phyloP scores from a whole-genome alignment of 1,284 basidiomycete genomes.

The Takashimella tepidaria region DNA sequence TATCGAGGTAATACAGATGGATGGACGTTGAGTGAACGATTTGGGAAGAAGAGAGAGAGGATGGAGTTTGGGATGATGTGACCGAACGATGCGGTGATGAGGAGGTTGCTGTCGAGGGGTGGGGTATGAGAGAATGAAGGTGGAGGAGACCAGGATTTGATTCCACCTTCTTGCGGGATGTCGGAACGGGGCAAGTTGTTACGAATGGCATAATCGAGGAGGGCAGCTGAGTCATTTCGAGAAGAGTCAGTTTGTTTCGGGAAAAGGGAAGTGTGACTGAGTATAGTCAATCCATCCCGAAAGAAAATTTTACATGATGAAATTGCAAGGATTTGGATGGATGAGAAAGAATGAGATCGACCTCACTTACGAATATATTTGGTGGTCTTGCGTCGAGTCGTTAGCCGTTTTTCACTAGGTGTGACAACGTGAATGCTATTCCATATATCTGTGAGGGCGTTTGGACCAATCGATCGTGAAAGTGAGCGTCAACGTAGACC shows the following conservation, averaged over 20 bases:
- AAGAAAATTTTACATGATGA: constrained; percentile 8
- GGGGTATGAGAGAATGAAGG: constrained; percentile 45
- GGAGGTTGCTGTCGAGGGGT: constrained; percentile 54
- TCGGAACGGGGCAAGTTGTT: constrained; percentile 11
- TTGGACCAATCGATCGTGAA: too few relatives aligned
- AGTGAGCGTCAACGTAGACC: constrained; percentile 1
- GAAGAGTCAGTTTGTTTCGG: background rate
- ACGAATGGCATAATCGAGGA: constrained; percentile 15
- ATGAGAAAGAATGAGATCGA: too few relatives aligned
- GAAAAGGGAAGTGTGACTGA: background rate
- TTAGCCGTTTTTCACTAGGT: constrained; percentile 23
- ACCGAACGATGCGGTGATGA: constrained; percentile 90
- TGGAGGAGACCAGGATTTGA: constrained; percentile 13
- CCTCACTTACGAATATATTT: constrained; percentile 19
- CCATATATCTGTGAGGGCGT: constrained; percentile 45
- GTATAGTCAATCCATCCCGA: constrained; percentile 6
- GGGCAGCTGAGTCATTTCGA: background rate
- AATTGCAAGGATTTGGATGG: too few relatives aligned
- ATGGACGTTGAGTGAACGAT: constrained; percentile 80
- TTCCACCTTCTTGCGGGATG: constrained; percentile 18
- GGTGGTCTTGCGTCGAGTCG: constrained; percentile 18
- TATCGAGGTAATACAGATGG: constrained; percentile 84
- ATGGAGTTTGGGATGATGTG: constrained; percentile 69
- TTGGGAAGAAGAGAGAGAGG: constrained; percentile 60
- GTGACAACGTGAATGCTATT: constrained; percentile 36